Base-by-base conservation (phyloP, 495 filamentous ascomycete species). In the Aspergillus saccharolyticus region DNA sequence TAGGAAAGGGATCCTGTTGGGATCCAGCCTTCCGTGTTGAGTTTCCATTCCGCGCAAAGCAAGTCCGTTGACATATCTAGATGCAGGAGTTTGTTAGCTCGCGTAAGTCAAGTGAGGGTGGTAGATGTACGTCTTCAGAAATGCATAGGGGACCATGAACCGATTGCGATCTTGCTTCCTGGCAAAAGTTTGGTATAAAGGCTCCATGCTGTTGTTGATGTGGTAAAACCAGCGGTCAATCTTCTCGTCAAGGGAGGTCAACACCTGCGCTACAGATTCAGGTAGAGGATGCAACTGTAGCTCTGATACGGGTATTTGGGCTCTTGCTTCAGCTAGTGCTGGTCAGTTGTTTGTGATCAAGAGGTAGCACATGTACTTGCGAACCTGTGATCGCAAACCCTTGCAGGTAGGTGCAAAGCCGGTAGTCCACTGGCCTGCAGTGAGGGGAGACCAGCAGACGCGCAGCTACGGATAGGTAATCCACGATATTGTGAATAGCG, bases 341-440 rank as follows among this genome's bases (percentile, higher is more conserved):
- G 7, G 25, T 10, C 2, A 53, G 25, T 17, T 19, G 14, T 7
- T 3, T 19, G 20, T 17, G 21, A 3, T 53, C 14, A n/a, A 9
- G 19, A 16, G 17, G 50, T 4, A n/a, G 5, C 3, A 33, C 17
- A 16, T 53, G n/a, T n/a, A n/a, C n/a, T n/a, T n/a, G n/a, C n/a
- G n/a, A n/a, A 53, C 51, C 51, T 8, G 51, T 39, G 28, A 53
- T 53, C 16, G 51, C 21, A 20, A 53, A 53, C 15, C 51, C 51
- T 7, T 42, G 28, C 15, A 53, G 21, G 18, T 53, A 53, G 4
- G 51, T 30, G 20, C 51, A 53, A 19, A 53, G 39, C 5, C 51
- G 51, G 43, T 53, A 33, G 30, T 53, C 51, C 6, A 53, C 51
- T 19, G 51, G 51, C 6, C 14, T 28, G 21, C 28, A 53, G 30